These are phyloP conservation scores for Gleditsia sinensis DNA, from an alignment of 306 rosid species.

Conservation along the genomic window DNA sequence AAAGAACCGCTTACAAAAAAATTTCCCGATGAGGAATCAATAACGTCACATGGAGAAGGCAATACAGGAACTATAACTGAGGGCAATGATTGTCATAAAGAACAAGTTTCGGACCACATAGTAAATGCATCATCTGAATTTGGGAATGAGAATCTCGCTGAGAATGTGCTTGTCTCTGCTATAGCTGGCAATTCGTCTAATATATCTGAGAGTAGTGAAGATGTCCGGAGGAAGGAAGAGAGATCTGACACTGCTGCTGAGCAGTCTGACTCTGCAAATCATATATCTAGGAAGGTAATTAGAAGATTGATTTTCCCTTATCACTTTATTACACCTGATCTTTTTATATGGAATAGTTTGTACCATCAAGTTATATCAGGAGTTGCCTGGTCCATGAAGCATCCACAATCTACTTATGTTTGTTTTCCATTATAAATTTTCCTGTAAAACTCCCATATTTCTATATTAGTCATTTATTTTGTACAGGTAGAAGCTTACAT, in stretches of 20 bases:
- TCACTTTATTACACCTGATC: not conserved
- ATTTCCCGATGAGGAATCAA: constrained; percentile 48
- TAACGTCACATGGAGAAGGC: constrained; percentile 35
- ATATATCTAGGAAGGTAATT: constrained; percentile 70
- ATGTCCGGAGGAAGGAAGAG: constrained; percentile 42
- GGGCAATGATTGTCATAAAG: constrained; percentile 36
- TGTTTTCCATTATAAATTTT: not conserved
- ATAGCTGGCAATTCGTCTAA: constrained; percentile 38
- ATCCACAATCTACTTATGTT: not conserved
- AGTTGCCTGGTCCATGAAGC: not conserved
- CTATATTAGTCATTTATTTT: constrained; percentile 25
- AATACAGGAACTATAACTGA: constrained; percentile 38
- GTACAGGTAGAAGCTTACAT: constrained; percentile 88
- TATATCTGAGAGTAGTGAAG: constrained; percentile 38
- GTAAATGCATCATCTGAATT: constrained; percentile 40
- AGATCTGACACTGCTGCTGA: constrained; percentile 41
- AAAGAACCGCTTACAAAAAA: constrained; percentile 53
- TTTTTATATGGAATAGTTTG: not conserved
- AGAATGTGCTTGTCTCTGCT: constrained; percentile 35
- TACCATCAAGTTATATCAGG: not conserved
- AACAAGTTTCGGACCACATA: constrained; percentile 36
- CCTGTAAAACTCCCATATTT: not conserved
- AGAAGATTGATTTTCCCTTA: constrained; percentile 14
- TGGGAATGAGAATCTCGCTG: constrained; percentile 37
- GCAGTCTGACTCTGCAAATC: constrained; percentile 52